Evolutionary conservation across 1,139 yeast genomes (phyloP), one percentile per base, ranked within the genome.

Genomic region (Candida sanyaensis): DNA sequence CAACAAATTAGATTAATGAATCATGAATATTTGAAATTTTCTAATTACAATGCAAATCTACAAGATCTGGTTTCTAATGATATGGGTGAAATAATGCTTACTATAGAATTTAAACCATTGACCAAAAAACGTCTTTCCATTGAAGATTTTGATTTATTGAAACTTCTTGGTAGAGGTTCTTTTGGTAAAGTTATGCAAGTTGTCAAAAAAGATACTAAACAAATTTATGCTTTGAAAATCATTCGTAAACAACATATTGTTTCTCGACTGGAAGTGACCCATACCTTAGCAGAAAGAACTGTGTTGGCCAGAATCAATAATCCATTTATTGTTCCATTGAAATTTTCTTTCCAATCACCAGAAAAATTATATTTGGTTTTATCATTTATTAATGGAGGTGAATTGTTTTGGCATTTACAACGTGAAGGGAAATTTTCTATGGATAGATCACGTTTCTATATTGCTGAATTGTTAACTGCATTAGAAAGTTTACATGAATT

Each of bases 181-280:
- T 95, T 93, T 68, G 99, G 99, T 47, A 93, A 95, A 68, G 99
- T 93, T 49, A 93, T 93, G 98, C 99, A 93, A 68, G 99, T 93
- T 41, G 84, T 91, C 50, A 93, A 93, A 70, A 88, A 88, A 58
- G 98, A 93, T 67, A 93, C 99, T 9, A 87, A 87, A 55, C 96
- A 92, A 63, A 86, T 93, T 34, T 93, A 93, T 66, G 99, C 99
- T 3, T 75, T 93, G 64, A 93, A 93, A 65, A 91, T 97, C 0
- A 83, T 93, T 55, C 80, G 98, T 57, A 93, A 93, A 64, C 91
- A 96, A 26, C 97, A 93, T 63, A 90, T 93, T 57, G 96, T 93
- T 30, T 88, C 96, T 13, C 83, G 96, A 61, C 84, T 91, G 71
- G 99, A 95, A 69, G 97, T 93, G 26, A 90, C 93, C 10, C 99